Base-by-base conservation (phyloP, 2,329 filamentous ascomycete genomes). In the Uncinocarpus reesii region DNA sequence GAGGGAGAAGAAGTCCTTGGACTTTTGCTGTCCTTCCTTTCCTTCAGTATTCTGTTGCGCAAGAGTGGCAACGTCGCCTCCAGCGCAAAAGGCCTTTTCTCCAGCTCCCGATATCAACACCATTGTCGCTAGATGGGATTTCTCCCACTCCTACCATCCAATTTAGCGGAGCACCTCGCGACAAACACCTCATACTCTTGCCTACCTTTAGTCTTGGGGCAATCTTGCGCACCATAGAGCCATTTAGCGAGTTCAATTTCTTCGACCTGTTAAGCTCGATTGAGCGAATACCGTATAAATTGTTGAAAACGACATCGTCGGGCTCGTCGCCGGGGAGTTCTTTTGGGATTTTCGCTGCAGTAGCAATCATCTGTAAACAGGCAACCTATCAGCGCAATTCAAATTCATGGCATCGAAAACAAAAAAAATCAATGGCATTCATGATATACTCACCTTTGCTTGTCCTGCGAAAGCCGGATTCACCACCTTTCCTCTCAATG, bases 201-300 rank as follows among this genome's bases (percentile, higher is more conserved):
- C 51, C 54, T 54, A 74, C 72, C 60, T 86, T 75, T 62, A 98
- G 67, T 49, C 92, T 79, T 18, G 90, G 89, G 40, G 88, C 73
- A 58, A 98, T 96, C 72, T 98, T 96, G 60, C 86, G 80, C 54
- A 84, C 85, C 93, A 98, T 98, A 50, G 89, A 95, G 45, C 76
- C 85, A 66, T 93, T 89, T 57, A 98, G 79, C 21, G 90, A 84
- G 70, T 98, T 96, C 65, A 88, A 77, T 72, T 95, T 95, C 62
- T 78, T 76, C 4, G 90, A 92, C 51, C 92, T 82, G 73, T 98
- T 98, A 57, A 98, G 84, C 71, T 95, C 84, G 62, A 98, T 82
- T 57, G 84, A 88, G 54, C 92, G 86, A 43, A 96, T 78, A 55
- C 92, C 92, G 68, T 92, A 95, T 59, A 84, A 76, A 62, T 80